These are phyloP conservation scores for Globisporangium yorkense DNA, from an alignment of 352 stramenopile species.

Conservation along the genomic window DNA sequence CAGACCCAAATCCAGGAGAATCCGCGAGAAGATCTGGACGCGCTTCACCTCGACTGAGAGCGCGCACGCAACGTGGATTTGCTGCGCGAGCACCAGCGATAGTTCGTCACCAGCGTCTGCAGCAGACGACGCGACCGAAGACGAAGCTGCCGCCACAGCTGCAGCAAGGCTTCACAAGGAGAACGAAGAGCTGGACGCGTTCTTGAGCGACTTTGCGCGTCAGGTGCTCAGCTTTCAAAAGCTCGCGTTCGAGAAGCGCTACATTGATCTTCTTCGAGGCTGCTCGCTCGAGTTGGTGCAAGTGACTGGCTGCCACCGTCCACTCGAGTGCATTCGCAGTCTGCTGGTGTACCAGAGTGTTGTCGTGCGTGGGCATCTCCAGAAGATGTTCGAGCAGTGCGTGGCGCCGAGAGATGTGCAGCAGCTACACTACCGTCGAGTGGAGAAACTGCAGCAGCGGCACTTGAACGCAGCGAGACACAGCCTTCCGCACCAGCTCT, in stretches of 20 bases:
- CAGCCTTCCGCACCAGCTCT: constrained; percentile 63
- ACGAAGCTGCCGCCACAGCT: constrained; percentile 12
- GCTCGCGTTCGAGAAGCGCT: constrained; percentile 42
- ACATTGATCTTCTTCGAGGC: constrained; percentile 24
- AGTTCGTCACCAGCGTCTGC: neutral
- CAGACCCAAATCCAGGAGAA: constrained; percentile 11
- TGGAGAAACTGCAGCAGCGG: constrained; percentile 23
- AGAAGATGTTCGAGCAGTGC: constrained; percentile 28
- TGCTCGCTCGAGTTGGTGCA: constrained; percentile 60
- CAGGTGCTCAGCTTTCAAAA: constrained; percentile 31
- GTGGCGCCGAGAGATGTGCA: constrained; percentile 30
- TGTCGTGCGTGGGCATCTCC: constrained; percentile 29
- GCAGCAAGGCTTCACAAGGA: constrained; percentile 9
- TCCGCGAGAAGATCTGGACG: constrained; percentile 40
- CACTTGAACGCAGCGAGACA: constrained; percentile 38
- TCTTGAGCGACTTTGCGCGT: constrained; percentile 15
- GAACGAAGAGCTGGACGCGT: constrained; percentile 18
- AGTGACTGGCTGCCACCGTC: constrained; percentile 35
- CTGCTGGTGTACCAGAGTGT: constrained; percentile 65
- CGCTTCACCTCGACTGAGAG: constrained; percentile 28
- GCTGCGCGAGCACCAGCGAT: constrained; percentile 18
- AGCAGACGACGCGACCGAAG: neutral
- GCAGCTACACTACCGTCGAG: constrained; percentile 41
- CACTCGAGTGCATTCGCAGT: constrained; percentile 41
- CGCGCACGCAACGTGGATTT: constrained; percentile 46